Base-by-base conservation (phyloP, 495 filamentous ascomycete genomes). In the Hyaloscypha variabilis region DNA sequence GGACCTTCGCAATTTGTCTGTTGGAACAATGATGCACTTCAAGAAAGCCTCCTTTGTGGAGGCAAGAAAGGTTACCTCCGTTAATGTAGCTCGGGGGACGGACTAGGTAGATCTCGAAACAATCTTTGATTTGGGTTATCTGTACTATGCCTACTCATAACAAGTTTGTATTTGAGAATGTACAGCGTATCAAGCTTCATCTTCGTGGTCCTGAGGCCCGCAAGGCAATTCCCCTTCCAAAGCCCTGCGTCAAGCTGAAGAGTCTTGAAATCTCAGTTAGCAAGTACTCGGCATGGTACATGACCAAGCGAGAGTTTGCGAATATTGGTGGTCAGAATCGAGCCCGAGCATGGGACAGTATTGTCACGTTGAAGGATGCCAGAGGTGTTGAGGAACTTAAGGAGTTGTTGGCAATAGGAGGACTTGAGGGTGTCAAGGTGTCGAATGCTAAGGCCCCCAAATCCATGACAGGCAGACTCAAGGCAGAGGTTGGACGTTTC, bases 1-100 rank as follows among this genome's bases (percentile, higher is more conserved):
- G 60, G 70, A 70, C 62, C 62, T 72, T 68, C 64, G 70, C 70
- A 72, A 72, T 72, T 72, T 68, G 67, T 72, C 70, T 67, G 64
- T 69, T 67, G 70, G 51, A 30, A 71, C 63, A 71, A 36, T 19
- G 26, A 58, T 64, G 53, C 57, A 13, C 21, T 23, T 49, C 53
- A 24, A 57, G 61, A 31, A 28, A 54, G 31, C 50, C 52, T 63
- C 58, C 19, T 6, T 51, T 25, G 19, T 6, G 31, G 58, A 61
- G 58, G 58, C 25, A 51, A 54, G n/a, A 53, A 36, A 54, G 25
- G 21, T n/a, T n/a, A 21, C 55, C 24, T 53, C 21, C 49, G 26
- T 6, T 11, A 50, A 49, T 64, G 36, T 11, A 64, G 23, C 36
- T 58, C 25, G 54, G 62, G 58, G 54, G 53, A 34, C n/a, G 23